These are phyloP conservation scores for Esteya vermicola DNA, from an alignment of 2,329 filamentous ascomycete species.

Conservation along the genomic window DNA sequence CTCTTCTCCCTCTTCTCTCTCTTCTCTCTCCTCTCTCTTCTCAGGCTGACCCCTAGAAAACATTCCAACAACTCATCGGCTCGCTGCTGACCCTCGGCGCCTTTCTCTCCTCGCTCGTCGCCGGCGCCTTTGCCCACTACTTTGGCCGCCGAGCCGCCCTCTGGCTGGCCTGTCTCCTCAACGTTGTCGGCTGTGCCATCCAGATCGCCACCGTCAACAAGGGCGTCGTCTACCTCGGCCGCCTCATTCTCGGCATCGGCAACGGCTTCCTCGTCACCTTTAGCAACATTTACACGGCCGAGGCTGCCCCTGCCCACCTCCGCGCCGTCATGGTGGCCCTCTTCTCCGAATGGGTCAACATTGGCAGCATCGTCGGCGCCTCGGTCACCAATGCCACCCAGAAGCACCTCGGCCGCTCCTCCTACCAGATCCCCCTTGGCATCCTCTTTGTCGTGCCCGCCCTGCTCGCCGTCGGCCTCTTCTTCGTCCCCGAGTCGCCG, in stretches of 20 bases:
- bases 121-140: constrained; percentile 30
- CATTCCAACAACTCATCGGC: constrained; percentile 37
- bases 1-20: background rate
- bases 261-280: constrained; percentile 31
- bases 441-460: constrained; percentile 9
- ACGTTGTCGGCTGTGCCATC: constrained; percentile 26
- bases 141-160: constrained; percentile 30
- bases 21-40: background rate
- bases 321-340: constrained; percentile 11
- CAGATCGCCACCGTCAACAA: constrained; percentile 26
- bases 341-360: constrained; percentile 11
- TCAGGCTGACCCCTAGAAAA: constrained; percentile 17
- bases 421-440: constrained; percentile 11
- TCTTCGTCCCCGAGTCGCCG: constrained; percentile 31
- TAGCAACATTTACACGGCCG: constrained; percentile 31
- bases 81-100: constrained; percentile 35
- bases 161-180: constrained; percentile 32
- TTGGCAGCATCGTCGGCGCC: constrained; percentile 10
- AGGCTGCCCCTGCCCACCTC: constrained; percentile 28
- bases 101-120: constrained; percentile 32
- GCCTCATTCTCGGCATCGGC: constrained; percentile 26
- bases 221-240: constrained; percentile 28
- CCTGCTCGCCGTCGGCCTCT: constrained; percentile 18
- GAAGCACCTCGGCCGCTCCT: constrained; percentile 5
- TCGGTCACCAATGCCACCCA: constrained; percentile 7